Evolutionary conservation across 192 early-diverging fungal species (phyloP), one percentile per base, ranked within the genome.

Genomic region (Podila horticola): DNA sequence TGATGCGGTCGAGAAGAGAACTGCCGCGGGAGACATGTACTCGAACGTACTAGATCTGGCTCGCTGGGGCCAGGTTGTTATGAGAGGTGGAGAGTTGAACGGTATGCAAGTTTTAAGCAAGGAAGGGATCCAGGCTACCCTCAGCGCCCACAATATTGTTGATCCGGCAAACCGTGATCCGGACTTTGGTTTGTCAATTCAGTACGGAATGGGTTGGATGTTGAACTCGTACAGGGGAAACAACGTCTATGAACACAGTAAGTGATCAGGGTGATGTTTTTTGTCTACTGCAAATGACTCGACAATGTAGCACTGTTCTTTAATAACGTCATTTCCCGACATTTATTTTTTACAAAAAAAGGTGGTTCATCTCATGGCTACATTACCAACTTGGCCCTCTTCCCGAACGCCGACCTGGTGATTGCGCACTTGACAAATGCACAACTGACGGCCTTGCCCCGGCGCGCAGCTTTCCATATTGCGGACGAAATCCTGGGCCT

Each of bases 131-230:
- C 20, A 28, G 5, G 75, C 38, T 19, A 52, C 36, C 2, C 26
- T 64, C 6, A 76, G 22, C 0, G 57, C 29, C 9, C 68, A 57
- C n/a, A 67, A 62, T 2, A 50, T 77, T 4, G 1, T 15, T 0
- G 15, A n/a, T 58, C 26, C n/a, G 4, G 26, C 13, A 22, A 31
- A 8, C 17, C 62, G 48, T 6, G 22, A 34, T 22, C 20, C 52
- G 0, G 69, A 65, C 3, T 61, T 63, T 50, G 68, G 38, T 0
- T 55, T 62, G 9, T 22, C 22, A 1, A 2, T 13, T 20, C 29
- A 38, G 17, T 77, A 77, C 26, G 68, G 68, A 5, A 15, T 77
- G 36, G 75, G 75, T 0, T 77, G 69, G 75, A 9, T 66, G 30
- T 3, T 57, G 2, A 69, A 77, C 22, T 28, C 29, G 0, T 77